Evolutionary conservation across 306 rosid genomes (phyloP).

Genomic region (Prinsepia uniflora): DNA sequence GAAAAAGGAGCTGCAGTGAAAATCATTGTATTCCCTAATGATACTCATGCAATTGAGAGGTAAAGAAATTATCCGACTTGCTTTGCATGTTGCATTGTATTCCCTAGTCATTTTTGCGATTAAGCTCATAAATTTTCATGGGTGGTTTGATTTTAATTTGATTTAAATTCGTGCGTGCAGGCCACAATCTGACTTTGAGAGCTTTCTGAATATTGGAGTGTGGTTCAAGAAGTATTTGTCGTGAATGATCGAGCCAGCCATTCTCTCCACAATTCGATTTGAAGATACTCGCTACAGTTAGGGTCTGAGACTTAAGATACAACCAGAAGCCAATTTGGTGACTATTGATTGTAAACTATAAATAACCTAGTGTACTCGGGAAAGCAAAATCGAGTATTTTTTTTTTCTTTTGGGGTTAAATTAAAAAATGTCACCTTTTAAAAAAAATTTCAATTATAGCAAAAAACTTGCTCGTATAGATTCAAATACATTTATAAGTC

Average conservation of each 20-base stretch:
- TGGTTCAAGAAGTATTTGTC: conserved; percentile 78
- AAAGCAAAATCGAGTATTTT: too few relatives aligned
- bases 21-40: conserved; percentile 72
- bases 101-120: not conserved
- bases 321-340: too few relatives aligned
- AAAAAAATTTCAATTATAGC: too few relatives aligned
- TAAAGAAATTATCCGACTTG: conserved; percentile 19
- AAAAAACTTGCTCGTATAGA: too few relatives aligned
- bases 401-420: too few relatives aligned
- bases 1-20: conserved; percentile 73
- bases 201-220: conserved; percentile 73
- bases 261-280: too few relatives aligned
- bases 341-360: too few relatives aligned
- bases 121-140: not conserved
- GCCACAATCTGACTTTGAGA: conserved; percentile 92
- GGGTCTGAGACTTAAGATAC: too few relatives aligned
- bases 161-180: conserved; percentile 29
- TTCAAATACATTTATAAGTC: too few relatives aligned
- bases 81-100: conserved; percentile 10
- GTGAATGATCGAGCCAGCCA: conserved; percentile 38
- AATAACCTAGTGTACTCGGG: too few relatives aligned
- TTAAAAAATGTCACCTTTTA: too few relatives aligned
- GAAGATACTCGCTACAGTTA: too few relatives aligned
- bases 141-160: not conserved
- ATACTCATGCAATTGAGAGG: conserved; percentile 75